A percentile compares a stretch with the other conserved stretches of the same genome.
Evolutionary conservation across 2,329 filamentous ascomycete genomes (phyloP).

Genomic region (Claviceps maximensis): DNA sequence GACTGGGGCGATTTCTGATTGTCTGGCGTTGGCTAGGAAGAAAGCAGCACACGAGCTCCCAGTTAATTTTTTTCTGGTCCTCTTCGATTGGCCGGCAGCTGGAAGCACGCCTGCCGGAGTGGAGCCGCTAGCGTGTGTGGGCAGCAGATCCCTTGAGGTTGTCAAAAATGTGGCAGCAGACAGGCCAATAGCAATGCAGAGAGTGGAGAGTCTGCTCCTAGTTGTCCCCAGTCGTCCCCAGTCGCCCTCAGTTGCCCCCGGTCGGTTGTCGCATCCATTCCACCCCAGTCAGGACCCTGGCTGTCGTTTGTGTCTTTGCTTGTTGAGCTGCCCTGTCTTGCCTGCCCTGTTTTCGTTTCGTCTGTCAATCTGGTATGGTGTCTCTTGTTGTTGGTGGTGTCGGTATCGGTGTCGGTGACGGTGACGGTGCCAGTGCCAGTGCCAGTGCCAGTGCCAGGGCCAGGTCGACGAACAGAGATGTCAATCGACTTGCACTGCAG

Average conservation of each 20-base stretch:
- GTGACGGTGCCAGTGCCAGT: not conserved
- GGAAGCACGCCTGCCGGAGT: conserved; percentile 22
- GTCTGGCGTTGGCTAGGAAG: conserved; percentile 14
- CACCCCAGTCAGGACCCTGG: conserved; percentile 6
- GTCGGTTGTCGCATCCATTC: conserved; percentile 5
- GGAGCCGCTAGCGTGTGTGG: conserved; percentile 21
- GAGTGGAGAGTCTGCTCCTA: not conserved
- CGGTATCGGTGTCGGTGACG: not conserved
- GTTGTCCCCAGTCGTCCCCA: no score
- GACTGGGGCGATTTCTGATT: not conserved
- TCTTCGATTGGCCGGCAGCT: conserved; percentile 21
- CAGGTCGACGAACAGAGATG: no score
- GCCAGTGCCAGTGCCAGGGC: no score
- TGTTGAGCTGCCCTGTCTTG: not conserved
- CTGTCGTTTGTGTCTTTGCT: not conserved
- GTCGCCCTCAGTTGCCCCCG: not conserved
- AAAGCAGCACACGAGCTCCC: conserved; percentile 21
- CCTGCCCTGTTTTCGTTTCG: not conserved
- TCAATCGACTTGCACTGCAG: no score
- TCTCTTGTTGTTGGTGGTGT: no score
- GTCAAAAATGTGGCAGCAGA: conserved; percentile 5
- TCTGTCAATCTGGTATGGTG: no score
- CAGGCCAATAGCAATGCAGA: conserved; percentile 3
- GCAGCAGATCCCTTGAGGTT: conserved; percentile 9
- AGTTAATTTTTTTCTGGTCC: conserved; percentile 23